phyloP scores from a whole-genome alignment of 495 filamentous ascomycete genomes.

The Sphaerosporella brunnea region DNA sequence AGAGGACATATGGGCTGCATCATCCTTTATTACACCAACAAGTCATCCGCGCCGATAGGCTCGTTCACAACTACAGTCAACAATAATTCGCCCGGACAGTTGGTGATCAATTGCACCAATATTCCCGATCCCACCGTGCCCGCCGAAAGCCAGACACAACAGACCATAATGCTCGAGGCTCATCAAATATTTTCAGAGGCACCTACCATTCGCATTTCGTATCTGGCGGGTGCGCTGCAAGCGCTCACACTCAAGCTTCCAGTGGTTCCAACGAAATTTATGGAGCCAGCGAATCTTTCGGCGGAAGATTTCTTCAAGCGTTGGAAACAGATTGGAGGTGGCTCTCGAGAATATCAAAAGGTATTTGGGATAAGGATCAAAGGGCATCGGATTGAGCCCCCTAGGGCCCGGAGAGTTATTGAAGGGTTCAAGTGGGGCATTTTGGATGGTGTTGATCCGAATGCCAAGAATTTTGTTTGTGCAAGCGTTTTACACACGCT shows the following conservation, averaged over 20 bases:
- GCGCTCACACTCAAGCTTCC: slow-evolving; percentile 83
- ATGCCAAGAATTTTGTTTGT: slow-evolving; percentile 79
- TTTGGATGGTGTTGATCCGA: slow-evolving; percentile 71
- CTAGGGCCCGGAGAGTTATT: slow-evolving; percentile 37
- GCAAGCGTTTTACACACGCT: slow-evolving; percentile 77
- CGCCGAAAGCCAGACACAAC: slow-evolving; percentile 63
- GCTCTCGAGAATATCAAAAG: slow-evolving; percentile 65
- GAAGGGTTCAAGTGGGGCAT: slow-evolving; percentile 79
- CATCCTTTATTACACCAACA: slow-evolving; percentile 90
- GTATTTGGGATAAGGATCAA: slow-evolving; percentile 49
- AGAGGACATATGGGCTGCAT: slow-evolving; percentile 83
- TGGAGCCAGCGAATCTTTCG: slow-evolving; percentile 69
- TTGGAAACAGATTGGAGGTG: slow-evolving; percentile 93
- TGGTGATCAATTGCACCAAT: slow-evolving; percentile 70
- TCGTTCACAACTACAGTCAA: slow-evolving; percentile 91
- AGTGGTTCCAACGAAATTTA: slow-evolving; percentile 80
- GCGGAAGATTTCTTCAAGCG: slow-evolving; percentile 95
- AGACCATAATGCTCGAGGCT: slow-evolving; percentile 85
- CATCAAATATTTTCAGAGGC: slow-evolving; percentile 63
- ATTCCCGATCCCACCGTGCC: slow-evolving; percentile 69
- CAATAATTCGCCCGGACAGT: slow-evolving; percentile 47
- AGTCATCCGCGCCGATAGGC: slow-evolving; percentile 60
- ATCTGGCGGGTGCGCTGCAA: slow-evolving; percentile 84
- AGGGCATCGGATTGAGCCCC: slow-evolving; percentile 34
- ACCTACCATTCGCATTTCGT: slow-evolving; percentile 85